Evolutionary conservation across 2,329 filamentous ascomycete species (phyloP).

Genomic region (Hysterium pulicare): DNA sequence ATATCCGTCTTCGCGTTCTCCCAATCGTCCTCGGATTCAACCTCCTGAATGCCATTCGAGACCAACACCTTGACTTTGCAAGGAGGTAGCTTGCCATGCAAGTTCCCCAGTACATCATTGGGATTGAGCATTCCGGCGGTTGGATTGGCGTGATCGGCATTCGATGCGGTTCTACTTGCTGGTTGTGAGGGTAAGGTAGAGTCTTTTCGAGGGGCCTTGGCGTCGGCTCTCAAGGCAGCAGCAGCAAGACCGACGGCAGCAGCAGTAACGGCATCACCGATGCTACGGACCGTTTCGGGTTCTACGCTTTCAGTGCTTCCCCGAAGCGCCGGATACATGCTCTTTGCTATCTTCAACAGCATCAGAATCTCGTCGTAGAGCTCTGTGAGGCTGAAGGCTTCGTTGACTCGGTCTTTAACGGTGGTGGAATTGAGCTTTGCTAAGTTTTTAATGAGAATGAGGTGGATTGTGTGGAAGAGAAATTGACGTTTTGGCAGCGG

Average conservation of each 20-base stretch:
- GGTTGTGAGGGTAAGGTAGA: not conserved
- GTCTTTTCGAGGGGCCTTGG: not conserved
- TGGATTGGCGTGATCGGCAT: not conserved
- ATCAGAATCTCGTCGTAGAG: not conserved
- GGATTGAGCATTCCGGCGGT: not conserved
- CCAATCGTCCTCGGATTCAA: slow-evolving; percentile 24
- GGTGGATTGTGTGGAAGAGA: not conserved
- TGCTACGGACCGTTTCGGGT: too few relatives aligned
- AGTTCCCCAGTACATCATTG: not conserved
- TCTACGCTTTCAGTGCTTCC: not conserved
- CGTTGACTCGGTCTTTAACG: too few relatives aligned
- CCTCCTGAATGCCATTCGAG: slow-evolving; percentile 17
- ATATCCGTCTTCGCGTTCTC: slow-evolving; percentile 22
- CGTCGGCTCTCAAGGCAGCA: not conserved
- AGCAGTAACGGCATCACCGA: too few relatives aligned
- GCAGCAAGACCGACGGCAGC: not conserved
- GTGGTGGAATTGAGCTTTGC: too few relatives aligned
- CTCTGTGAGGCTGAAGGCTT: not conserved
- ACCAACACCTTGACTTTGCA: slow-evolving; percentile 24
- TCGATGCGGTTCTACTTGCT: not conserved
- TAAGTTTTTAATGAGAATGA: not conserved
- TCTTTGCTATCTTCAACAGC: not conserved
- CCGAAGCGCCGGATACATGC: not conserved
- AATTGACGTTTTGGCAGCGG: not conserved
- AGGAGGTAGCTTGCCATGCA: slow-evolving; percentile 8